Base-by-base conservation (phyloP, 2,329 filamentous ascomycete genomes). In the Penicillium sclerotigenum region DNA sequence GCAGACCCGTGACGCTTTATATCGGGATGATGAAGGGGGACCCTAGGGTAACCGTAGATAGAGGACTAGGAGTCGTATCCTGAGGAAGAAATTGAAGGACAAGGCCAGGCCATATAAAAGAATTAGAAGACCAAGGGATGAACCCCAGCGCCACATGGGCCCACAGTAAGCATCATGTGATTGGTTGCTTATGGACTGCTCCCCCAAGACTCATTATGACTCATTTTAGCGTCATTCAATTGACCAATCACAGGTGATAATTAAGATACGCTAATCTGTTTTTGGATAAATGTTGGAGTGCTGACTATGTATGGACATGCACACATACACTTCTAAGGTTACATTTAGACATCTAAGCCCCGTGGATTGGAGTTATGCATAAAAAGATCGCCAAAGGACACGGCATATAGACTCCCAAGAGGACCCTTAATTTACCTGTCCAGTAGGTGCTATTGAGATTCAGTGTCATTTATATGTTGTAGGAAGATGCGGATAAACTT, bases 161-260 rank as follows among this genome's bases (percentile, higher is more conserved):
- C 57, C 60, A 53, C 47, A 14, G 7, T 28, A 11, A 45, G 40
- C 31, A 9, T 11, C 0, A 20, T 24, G 1, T 59, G 47, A 62
- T 65, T 65, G 62, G 61, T 24, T 11, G 2, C 13, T 2, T 7
- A 18, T 29, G 8, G 11, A 29, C 38, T 29, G 41, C 18, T 47
- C 38, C 40, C 37, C 26, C 45, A 56, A 26, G 61, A 66, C 61
- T 66, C 64, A 66, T 58, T n/a, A 56, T 66, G 64, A 66, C 64
- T 66, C 64, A 66, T 66, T 65, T 64, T 65, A 64, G 61, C 41
- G 63, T 26, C 1, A 16, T 10, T 24, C 5, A 22, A 51, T 37
- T 37, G 46, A n/a, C 63, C 57, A 58, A 59, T 63, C 40, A 58
- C 2, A 46, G 5, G 22, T 3, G 5, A 26, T 3, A n/a, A 11